A percentile compares a stretch with the other conserved stretches of the same genome.
Conservation (phyloP, 1,284 basidiomycete species). For the Butyriboletus regius region DNA sequence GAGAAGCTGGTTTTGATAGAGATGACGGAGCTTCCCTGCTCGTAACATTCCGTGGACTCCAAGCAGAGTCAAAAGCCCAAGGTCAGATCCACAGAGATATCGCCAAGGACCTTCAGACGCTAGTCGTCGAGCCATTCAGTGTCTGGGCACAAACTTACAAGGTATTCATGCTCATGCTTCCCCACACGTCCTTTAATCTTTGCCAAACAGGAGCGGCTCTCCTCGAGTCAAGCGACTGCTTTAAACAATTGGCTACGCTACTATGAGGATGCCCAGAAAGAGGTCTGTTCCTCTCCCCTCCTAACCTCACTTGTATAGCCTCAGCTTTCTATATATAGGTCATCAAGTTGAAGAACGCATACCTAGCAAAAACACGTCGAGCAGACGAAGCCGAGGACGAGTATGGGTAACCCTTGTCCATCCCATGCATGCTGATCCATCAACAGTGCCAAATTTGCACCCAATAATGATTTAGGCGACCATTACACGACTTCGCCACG, state of each 20-base stretch:
- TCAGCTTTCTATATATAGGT: slow-evolving; percentile 36
- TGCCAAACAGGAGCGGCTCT: slow-evolving; percentile 50
- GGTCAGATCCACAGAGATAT: slow-evolving; percentile 60
- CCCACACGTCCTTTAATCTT: slow-evolving; percentile 2
- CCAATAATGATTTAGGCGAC: slow-evolving; percentile 53
- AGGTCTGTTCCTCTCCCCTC: slow-evolving; percentile 36
- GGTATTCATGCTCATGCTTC: slow-evolving; percentile 33
- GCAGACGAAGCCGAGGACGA: slow-evolving; percentile 88
- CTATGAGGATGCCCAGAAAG: slow-evolving; percentile 58
- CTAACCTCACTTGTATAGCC: neutral
- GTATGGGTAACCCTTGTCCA: slow-evolving; percentile 42
- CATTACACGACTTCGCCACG: slow-evolving; percentile 71
- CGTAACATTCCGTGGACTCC: slow-evolving; percentile 70
- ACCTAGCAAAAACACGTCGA: slow-evolving; percentile 67
- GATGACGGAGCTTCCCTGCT: slow-evolving; percentile 76
- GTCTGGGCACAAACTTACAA: slow-evolving; percentile 65
- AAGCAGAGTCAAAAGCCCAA: slow-evolving; percentile 60
- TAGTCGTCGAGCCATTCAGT: slow-evolving; percentile 68
- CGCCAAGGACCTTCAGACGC: slow-evolving; percentile 58
- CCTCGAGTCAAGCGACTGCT: slow-evolving; percentile 48
- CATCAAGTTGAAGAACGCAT: slow-evolving; percentile 64
- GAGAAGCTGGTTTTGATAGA: slow-evolving; percentile 59
- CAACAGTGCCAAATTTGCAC: slow-evolving; percentile 73
- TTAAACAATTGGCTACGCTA: slow-evolving; percentile 65
- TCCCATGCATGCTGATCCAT: slow-evolving; percentile 9